A percentile compares a stretch with the other conserved stretches of the same genome.
These are phyloP conservation scores for Hericium coralloides DNA, from an alignment of 768 basidiomycete genomes.

Conservation along the genomic window DNA sequence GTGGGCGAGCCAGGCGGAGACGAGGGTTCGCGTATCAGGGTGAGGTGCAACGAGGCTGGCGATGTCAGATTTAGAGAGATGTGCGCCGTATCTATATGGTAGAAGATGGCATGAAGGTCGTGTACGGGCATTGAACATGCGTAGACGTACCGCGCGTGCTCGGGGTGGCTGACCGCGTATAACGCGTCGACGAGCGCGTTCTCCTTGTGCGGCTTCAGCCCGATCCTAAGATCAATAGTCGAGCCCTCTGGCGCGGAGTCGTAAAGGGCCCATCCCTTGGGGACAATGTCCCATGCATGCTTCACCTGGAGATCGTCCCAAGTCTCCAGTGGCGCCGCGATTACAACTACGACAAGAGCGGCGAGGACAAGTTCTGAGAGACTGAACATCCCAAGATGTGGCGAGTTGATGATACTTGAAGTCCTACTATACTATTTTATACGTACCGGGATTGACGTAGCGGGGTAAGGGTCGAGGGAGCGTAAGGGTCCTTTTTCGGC, in stretches of 20 bases:
- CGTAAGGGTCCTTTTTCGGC: too few species aligned
- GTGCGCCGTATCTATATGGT: not conserved
- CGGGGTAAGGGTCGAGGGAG: too few species aligned
- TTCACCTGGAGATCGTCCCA: conserved; percentile 11
- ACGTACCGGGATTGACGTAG: too few species aligned
- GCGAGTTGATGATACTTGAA: too few species aligned
- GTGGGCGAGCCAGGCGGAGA: not conserved
- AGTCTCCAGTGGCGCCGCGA: not conserved
- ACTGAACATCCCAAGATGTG: too few species aligned
- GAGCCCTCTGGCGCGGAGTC: conserved; percentile 2
- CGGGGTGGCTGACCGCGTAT: conserved; percentile 11
- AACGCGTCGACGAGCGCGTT: conserved; percentile 5
- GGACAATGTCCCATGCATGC: conserved; percentile 5
- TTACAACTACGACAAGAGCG: not conserved
- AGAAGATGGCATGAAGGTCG: too few species aligned
- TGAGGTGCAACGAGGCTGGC: not conserved
- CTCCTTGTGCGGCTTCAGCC: conserved; percentile 8
- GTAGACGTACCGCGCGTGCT: conserved; percentile 1
- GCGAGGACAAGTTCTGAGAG: too few species aligned
- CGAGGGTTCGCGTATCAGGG: not conserved
- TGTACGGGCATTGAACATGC: not conserved
- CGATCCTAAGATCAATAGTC: conserved; percentile 9
- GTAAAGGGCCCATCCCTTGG: conserved; percentile 1
- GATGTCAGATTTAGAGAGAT: not conserved
- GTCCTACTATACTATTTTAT: too few species aligned